Evolutionary conservation across 148 eudicot species (phyloP).

Genomic region (Heliamphora exappendiculata): DNA sequence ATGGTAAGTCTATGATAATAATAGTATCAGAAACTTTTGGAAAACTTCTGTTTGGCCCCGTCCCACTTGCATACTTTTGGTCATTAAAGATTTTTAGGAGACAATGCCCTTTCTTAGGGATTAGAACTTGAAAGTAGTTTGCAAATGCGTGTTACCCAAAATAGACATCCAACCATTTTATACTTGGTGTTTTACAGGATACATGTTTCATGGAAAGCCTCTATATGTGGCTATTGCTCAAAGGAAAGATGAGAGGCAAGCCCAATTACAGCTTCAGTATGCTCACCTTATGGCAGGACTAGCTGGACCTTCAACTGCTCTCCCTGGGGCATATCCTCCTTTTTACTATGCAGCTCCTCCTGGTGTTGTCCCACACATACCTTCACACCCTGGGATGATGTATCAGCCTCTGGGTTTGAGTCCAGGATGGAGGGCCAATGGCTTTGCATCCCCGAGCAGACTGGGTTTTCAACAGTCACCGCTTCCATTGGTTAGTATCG

Average conservation of each 20-base stretch:
- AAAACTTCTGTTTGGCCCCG: not conserved
- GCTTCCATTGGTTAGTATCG: slow-evolving; percentile 34
- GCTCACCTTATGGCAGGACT: slow-evolving; percentile 52
- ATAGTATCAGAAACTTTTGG: not conserved
- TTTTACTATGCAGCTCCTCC: slow-evolving; percentile 47
- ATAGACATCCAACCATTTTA: not conserved
- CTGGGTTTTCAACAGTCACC: slow-evolving; percentile 42
- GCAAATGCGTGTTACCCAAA: not conserved
- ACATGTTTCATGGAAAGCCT: slow-evolving; percentile 54
- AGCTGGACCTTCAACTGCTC: slow-evolving; percentile 36
- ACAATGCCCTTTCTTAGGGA: not conserved
- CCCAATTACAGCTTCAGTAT: slow-evolving; percentile 46
- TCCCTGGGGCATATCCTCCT: slow-evolving; percentile 52
- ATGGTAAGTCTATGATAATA: not conserved
- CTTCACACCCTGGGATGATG: slow-evolving; percentile 44
- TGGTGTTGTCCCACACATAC: slow-evolving; percentile 38
- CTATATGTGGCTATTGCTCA: slow-evolving; percentile 85
- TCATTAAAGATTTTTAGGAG: not conserved
- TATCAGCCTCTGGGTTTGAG: slow-evolving; percentile 51
- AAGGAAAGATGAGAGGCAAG: slow-evolving; percentile 70
- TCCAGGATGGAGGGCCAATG: slow-evolving; percentile 57
- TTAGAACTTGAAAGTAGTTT: not conserved
- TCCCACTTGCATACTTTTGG: not conserved
- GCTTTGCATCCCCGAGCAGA: slow-evolving; percentile 32
- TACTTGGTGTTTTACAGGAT: slow-evolving; percentile 30